Evolutionary conservation across 371 early-diverging fungal species (phyloP).

Genomic region (Mucor racemosus): DNA sequence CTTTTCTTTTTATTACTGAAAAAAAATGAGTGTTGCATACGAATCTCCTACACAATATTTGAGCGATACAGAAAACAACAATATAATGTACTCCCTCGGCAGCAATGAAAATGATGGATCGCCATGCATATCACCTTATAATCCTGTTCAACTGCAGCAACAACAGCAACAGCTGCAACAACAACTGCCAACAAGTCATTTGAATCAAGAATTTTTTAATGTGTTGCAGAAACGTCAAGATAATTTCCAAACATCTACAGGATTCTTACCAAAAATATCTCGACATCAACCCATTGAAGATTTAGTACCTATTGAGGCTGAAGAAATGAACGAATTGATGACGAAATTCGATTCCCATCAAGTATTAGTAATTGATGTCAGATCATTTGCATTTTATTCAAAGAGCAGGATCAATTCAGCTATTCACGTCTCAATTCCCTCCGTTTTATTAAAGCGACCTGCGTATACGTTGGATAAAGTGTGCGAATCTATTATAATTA

Average conservation of each 20-base stretch:
- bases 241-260: background rate
- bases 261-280: background rate
- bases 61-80: conserved; percentile 9
- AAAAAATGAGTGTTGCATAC: conserved; percentile 28
- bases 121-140: background rate
- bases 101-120: background rate
- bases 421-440: conserved; percentile 52
- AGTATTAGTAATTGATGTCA: conserved; percentile 56
- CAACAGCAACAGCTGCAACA: conserved; percentile 5
- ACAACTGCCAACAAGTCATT: background rate
- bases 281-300: conserved; percentile 11
- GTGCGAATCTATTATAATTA: conserved; percentile 37
- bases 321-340: conserved; percentile 6
- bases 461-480: conserved; percentile 53
- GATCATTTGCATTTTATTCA: conserved; percentile 41
- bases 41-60: conserved; percentile 30
- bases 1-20: background rate
- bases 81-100: background rate
- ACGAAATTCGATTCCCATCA: background rate
- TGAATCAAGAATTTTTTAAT: conserved; percentile 29
- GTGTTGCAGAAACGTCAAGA: conserved; percentile 25
- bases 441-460: conserved; percentile 49
- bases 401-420: conserved; percentile 38
- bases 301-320: conserved; percentile 15
- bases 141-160: conserved; percentile 1